Percentiles rank a stretch among this genome's conserved stretches.
Evolutionary conservation across 768 basidiomycete genomes (phyloP).

Genomic region (Boletales sp.): DNA sequence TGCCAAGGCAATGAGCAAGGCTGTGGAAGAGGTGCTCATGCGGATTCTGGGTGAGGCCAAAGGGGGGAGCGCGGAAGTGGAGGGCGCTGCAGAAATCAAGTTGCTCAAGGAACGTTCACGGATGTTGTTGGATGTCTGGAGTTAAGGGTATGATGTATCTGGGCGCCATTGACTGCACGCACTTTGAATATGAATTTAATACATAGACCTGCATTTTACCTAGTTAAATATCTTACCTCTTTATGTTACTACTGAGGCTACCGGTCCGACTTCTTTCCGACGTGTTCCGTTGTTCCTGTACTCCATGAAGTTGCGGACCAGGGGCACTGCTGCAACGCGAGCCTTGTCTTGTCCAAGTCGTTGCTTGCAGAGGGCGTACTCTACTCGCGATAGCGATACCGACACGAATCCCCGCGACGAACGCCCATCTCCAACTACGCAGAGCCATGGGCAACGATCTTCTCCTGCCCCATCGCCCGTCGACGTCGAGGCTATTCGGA

Average conservation of each 20-base stretch:
- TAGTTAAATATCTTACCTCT: too few relatives aligned
- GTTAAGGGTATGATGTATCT: constrained; percentile 38
- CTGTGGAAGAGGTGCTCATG: constrained; percentile 87
- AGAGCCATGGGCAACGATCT: background rate
- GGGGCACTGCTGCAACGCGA: constrained; percentile 3
- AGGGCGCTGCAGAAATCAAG: constrained; percentile 90
- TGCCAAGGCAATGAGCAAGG: constrained; percentile 93
- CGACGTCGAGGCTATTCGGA: constrained; percentile 34
- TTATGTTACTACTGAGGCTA: too few relatives aligned
- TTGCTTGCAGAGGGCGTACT: constrained; percentile 2
- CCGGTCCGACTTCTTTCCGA: background rate
- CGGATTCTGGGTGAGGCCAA: constrained; percentile 89
- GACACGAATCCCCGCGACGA: constrained; percentile 1
- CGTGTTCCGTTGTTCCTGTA: background rate
- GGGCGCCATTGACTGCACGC: background rate
- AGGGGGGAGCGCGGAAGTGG: constrained; percentile 82
- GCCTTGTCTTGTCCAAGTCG: constrained; percentile 11
- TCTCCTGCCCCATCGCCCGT: background rate
- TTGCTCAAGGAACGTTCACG: constrained; percentile 91
- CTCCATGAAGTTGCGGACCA: background rate
- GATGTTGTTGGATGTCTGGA: constrained; percentile 87
- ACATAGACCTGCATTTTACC: constrained; percentile 13
- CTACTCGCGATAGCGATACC: background rate
- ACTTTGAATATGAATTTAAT: constrained; percentile 14
- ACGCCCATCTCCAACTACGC: constrained; percentile 5